phyloP scores from a whole-genome alignment of 2,329 filamentous ascomycete genomes.

The Neofusicoccum cordaticola region DNA sequence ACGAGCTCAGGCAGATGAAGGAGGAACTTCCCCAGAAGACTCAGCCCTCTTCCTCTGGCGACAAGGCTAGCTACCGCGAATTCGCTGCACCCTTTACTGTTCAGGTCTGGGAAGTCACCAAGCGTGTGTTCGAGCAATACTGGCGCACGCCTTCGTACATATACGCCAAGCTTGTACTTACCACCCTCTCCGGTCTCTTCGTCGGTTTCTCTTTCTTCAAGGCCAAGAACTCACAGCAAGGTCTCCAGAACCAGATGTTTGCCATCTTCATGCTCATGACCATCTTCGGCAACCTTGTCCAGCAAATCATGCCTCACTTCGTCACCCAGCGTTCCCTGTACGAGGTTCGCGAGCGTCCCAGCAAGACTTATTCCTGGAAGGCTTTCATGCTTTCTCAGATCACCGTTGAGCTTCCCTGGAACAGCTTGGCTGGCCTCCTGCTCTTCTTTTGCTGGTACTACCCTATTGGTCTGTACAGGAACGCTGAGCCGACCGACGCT shows the following conservation, averaged over 20 bases:
- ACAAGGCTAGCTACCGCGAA: slow-evolving; percentile 64
- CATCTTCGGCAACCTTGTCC: slow-evolving; percentile 71
- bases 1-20: slow-evolving; percentile 47
- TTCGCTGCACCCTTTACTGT: slow-evolving; percentile 72
- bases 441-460: slow-evolving; percentile 80
- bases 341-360: slow-evolving; percentile 77
- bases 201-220: slow-evolving; percentile 76
- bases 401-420: slow-evolving; percentile 77
- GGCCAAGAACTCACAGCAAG: slow-evolving; percentile 66
- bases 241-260: slow-evolving; percentile 78
- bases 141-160: slow-evolving; percentile 89
- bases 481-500: slow-evolving; percentile 58
- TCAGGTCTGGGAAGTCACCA: slow-evolving; percentile 66
- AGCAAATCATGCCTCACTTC: slow-evolving; percentile 78
- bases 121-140: slow-evolving; percentile 84
- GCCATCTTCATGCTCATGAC: slow-evolving; percentile 73
- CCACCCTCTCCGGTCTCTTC: slow-evolving; percentile 64
- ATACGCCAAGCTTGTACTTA: slow-evolving; percentile 74
- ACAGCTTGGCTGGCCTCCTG: slow-evolving; percentile 65
- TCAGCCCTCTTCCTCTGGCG: slow-evolving; percentile 35
- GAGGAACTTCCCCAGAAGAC: slow-evolving; percentile 36
- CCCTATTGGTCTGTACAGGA: slow-evolving; percentile 68
- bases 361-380: slow-evolving; percentile 77
- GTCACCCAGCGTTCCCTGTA: slow-evolving; percentile 73
- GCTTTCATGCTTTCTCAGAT: slow-evolving; percentile 78